Base-by-base conservation (phyloP, 306 rosid genomes). In the Rosa chinensis region DNA sequence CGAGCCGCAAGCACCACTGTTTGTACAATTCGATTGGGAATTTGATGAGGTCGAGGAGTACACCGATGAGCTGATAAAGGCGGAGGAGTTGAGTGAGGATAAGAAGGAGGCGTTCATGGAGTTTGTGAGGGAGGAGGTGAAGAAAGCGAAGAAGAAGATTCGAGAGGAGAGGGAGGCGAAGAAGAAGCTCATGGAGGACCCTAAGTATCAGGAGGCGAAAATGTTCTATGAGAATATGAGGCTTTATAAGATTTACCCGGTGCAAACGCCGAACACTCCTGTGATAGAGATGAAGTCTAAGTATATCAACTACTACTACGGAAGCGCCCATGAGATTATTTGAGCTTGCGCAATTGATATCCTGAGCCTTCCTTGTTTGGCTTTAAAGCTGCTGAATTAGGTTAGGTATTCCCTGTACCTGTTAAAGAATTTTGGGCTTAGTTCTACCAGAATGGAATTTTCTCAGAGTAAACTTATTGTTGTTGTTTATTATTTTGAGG, bases 161-260 rank as follows among this genome's bases (percentile, higher is more conserved):
- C 23, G 74, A 7, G 59, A 70, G 9, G 56, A 70, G 21, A 70
- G 37, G 55, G 55, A 45, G 0, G 58, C 21, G 8, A 47, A 35
- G 74, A 70, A 25, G 53, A 88, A 88, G 56, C 14, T 18, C 12
- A n/a, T 70, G 40, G 37, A 70, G 74, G 56, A 45, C 2, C 55
- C 56, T 0, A 21, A 23, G 72, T 66, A 39, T 13, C 56, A 70
- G 37, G 74, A 70, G 12, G 74, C 39, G 1, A 47, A 47, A 25
- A 12, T 13, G 0, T 23, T 2, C 6, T 44, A 1, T 13, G 58
- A 70, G n/a, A 47, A 47, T 6, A 6, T 70, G 58, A 48, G 8
- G 74, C 10, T 44, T 1, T 70, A 45, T 4, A 70, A 70, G 58
- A 5, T 70, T 5, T 70, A 70, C 11, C 74, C 74, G 8, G 21